Evolutionary conservation across 2,329 filamentous ascomycete genomes (phyloP), one percentile per base, ranked within the genome.

Genomic region (Uncinocarpus reesii): DNA sequence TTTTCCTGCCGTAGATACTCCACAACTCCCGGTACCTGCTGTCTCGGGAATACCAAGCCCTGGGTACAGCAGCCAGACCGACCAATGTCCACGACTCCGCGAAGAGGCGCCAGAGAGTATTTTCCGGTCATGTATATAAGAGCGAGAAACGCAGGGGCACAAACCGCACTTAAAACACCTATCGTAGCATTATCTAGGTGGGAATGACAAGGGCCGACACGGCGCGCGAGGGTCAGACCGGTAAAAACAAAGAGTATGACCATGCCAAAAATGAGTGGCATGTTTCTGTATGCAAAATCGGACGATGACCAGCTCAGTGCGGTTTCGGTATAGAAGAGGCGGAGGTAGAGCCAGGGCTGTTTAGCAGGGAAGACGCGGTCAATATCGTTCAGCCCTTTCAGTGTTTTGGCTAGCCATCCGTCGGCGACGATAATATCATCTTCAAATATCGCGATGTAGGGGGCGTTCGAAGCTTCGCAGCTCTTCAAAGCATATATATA

Each of bases 351-450:
- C 60, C 62, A 64, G 13, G 40, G 41, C 7, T 7, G 11, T 34
- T 48, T 35, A 13, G 20, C 20, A 21, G 20, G 21, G 2, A 38
- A 18, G 11, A 29, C 41, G 23, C 48, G 45, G 2, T 43, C 23
- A 8, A 61, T 49, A 3, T 53, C 42, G 7, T 38, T 24, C 0
- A 62, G 51, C 7, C 48, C 53, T 11, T 57, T 56, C 4, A 63
- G 47, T 1, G 62, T 62, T 40, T 61, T 61, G 5, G 57, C 48
- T 29, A 65, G 42, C 64, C 65, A 67, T 13, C 63, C 63, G n/a
- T 63, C 59, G 1, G 63, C 62, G 15, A 65, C 53, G 20, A 66
- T 59, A 31, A 66, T 61, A 36, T 67, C 63, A 52, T 67, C 65
- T 50, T 67, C 65, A 47, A 66, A 62, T 4, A 67, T 58, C 10